phyloP scores from a whole-genome alignment of 2,329 filamentous ascomycete species.

The Whalleya microplaca region DNA sequence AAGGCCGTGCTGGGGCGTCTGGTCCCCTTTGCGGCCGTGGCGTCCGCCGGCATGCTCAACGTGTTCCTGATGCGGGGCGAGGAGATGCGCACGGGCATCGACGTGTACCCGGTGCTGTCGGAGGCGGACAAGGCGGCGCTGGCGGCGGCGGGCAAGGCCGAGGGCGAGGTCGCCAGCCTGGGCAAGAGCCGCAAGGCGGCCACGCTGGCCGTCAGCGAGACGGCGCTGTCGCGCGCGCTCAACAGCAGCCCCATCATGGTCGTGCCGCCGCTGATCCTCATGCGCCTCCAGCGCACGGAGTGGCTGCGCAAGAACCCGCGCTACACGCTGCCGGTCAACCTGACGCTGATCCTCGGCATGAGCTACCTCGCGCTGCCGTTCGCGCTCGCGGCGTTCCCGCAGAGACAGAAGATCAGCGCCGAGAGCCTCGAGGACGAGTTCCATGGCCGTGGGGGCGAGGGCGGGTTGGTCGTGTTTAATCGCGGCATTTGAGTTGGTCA shows the following conservation, averaged over 20 bases:
- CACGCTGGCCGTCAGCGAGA: constrained; percentile 87
- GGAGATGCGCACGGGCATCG: constrained; percentile 91
- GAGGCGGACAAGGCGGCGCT: constrained; percentile 67
- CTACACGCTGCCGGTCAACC: constrained; percentile 79
- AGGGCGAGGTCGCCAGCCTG: constrained; percentile 69
- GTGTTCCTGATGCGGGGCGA: constrained; percentile 97
- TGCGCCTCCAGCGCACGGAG: constrained; percentile 79
- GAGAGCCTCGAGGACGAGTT: constrained; percentile 84
- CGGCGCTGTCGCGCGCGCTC: constrained; percentile 85
- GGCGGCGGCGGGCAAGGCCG: constrained; percentile 60
- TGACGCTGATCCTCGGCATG: constrained; percentile 84
- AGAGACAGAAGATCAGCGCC: constrained; percentile 80
- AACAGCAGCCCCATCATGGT: constrained; percentile 99
- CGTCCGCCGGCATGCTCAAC: constrained; percentile 87
- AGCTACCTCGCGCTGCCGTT: constrained; percentile 88
- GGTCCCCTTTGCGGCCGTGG: constrained; percentile 94
- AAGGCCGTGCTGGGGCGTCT: constrained; percentile 80
- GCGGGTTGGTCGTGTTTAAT: constrained; percentile 93
- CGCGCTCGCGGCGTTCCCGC: constrained; percentile 89
- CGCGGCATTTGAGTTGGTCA: constrained; percentile 71
- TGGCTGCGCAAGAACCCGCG: constrained; percentile 81
- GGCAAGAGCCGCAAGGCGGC: constrained; percentile 90
- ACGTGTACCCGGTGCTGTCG: constrained; percentile 83
- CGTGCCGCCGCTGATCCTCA: constrained; percentile 82
- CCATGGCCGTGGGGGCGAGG: constrained; percentile 75